Evolutionary conservation across 2,329 filamentous ascomycete genomes (phyloP), one percentile per base, ranked within the genome.

Genomic region (Dactylonectria estremocensis): DNA sequence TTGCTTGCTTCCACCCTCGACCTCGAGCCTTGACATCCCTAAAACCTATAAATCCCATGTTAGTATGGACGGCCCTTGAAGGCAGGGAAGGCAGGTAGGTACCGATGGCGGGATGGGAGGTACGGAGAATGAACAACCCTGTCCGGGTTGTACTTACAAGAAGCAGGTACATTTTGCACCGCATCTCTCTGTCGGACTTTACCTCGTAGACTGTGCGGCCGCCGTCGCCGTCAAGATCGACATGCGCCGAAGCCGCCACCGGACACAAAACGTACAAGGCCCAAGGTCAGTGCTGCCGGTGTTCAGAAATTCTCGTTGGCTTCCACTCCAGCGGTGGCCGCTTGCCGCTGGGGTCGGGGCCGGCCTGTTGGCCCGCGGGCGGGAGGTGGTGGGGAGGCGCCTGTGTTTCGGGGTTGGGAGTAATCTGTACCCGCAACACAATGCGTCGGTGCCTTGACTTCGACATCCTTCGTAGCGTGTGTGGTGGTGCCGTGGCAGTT

Each of bases 371-470:
- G 66, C 66, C 67, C 64, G 65, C 67, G 64, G 67, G 66, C 65
- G 69, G 54, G 59, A 53, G 54, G 48, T 53, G 64, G 70, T 67
- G 50, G 37, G 49, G 60, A 69, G 69, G 69, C 67, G 68, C 49
- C 64, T 72, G 66, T 72, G 74, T 76, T 76, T 76, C 71, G 74
- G 71, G 68, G 64, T 60, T 71, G 64, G 67, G 61, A 69, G 68
- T 75, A 28, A 28, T 28, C 24, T 28, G 24, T 28, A 58, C 69
- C 72, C 74, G 72, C 72, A 73, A 70, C 69, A 72, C 58, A 53
- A 18, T 53, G 66, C 64, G 65, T 56, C 68, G 65, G 67, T 70
- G 69, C 69, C 64, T 74, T 72, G 74, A 72, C 64, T 68, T 74
- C 65, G n/a, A n/a, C n/a, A n/a, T n/a, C n/a, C n/a, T n/a, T n/a